Conservation (phyloP, 1,284 basidiomycete species). For the Ganoderma lucidum region DNA sequence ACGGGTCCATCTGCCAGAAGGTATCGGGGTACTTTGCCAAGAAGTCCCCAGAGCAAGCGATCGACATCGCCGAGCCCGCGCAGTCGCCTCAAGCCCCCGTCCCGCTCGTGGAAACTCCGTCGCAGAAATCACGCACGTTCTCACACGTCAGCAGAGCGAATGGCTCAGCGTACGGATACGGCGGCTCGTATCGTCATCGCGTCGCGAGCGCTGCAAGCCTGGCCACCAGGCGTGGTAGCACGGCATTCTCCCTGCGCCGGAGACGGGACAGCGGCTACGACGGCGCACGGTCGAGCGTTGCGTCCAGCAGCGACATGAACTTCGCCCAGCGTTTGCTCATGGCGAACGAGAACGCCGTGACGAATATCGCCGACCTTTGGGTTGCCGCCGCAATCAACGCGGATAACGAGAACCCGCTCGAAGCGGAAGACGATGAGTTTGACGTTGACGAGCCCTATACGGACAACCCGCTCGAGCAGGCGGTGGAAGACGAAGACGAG, state of each 20-base stretch:
- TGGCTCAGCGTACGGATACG: constrained; percentile 85
- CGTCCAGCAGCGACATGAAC: constrained; percentile 63
- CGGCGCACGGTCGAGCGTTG: constrained; percentile 47
- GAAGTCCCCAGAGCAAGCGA: constrained; percentile 51
- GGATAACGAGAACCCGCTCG: constrained; percentile 83
- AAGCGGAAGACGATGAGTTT: constrained; percentile 45
- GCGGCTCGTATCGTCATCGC: constrained; percentile 60
- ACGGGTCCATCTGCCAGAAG: constrained; percentile 39
- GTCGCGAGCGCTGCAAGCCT: constrained; percentile 49
- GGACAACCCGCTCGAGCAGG: constrained; percentile 36
- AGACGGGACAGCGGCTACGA: constrained; percentile 55
- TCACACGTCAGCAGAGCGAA: constrained; percentile 64
- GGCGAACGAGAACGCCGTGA: constrained; percentile 91
- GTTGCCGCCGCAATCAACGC: constrained; percentile 92
- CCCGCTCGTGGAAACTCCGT: constrained; percentile 53
- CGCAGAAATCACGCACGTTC: constrained; percentile 52
- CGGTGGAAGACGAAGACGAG: constrained; percentile 40
- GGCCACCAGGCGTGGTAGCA: constrained; percentile 56
- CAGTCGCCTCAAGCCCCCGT: constrained; percentile 49
- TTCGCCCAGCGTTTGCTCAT: constrained; percentile 92
- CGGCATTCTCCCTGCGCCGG: constrained; percentile 53
- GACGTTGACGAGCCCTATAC: constrained; percentile 24
- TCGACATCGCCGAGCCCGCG: constrained; percentile 35
- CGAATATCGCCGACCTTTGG: constrained; percentile 91
- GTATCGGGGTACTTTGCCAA: constrained; percentile 60